Evolutionary conservation across 108 stramenopile species (phyloP), one percentile per base, ranked within the genome.

Genomic region (Tribonema minus): DNA sequence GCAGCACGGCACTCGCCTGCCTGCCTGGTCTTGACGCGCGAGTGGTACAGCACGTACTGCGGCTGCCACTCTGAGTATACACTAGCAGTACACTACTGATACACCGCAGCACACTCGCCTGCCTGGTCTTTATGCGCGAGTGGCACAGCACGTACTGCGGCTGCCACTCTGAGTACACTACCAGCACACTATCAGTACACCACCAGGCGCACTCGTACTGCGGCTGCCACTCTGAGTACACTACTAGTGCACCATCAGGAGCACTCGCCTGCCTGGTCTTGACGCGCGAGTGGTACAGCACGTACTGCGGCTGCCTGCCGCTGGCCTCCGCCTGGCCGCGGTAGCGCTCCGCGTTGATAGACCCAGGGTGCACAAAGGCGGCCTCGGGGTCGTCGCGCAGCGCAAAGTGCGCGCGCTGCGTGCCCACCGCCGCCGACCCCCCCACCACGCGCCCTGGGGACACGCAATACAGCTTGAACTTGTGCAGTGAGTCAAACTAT

Each of bases 251-350:
- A n/a, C n/a, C n/a, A n/a, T n/a, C n/a, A n/a, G n/a, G n/a, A n/a
- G n/a, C n/a, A n/a, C n/a, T n/a, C n/a, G 20, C 46, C 68, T 79
- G 68, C 27, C 41, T 67, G 34, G 77, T 79, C 77, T 79, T 79
- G 54, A 79, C 66, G 30, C 66, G 65, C 64, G 67, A 66, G 68
- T 79, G 77, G 25, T 79, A 79, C 39, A 79, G 37, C 2, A 79
- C 29, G 39, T 40, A 79, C 41, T 66, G 64, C 68, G 68, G 37
- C 72, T 73, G 72, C 27, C 68, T 39, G 29, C 68, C 67, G n/a
- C 39, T 32, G 9, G 9, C 20, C 25, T 27, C 67, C 3, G 67
- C 68, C 15, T 61, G 62, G 0, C 58, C 36, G 0, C 46, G 27
- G 67, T 64, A 77, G 3, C 76, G 66, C 58, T 33, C 26, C 30